Percentiles rank a stretch among this genome's conserved stretches.
Conservation (phyloP, 2,329 filamentous ascomycete genomes). For the Talaromyces piceae region DNA sequence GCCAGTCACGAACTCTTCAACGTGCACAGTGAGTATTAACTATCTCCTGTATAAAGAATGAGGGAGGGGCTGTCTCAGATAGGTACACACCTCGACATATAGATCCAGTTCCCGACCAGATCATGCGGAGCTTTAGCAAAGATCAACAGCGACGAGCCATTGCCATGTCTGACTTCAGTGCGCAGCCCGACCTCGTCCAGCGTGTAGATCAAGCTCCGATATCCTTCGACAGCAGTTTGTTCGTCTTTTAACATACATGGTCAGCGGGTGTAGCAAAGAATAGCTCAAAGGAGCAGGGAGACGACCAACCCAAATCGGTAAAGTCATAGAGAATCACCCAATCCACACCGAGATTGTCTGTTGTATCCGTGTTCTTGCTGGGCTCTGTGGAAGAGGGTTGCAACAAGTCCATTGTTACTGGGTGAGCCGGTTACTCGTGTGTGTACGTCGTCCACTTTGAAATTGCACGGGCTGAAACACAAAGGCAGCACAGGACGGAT, state of each 20-base stretch:
- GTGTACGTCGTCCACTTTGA: neutral
- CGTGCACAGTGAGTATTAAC: neutral
- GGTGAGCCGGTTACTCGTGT: neutral
- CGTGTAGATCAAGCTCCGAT: slow-evolving; percentile 67
- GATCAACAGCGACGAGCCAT: slow-evolving; percentile 66
- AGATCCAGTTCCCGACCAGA: slow-evolving; percentile 71
- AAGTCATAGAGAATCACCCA: slow-evolving; percentile 80
- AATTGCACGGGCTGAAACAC: neutral
- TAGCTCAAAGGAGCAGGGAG: neutral
- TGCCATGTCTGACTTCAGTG: slow-evolving; percentile 78
- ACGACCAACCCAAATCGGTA: slow-evolving; percentile 53
- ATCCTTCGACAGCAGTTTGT: slow-evolving; percentile 62
- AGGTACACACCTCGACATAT: slow-evolving; percentile 60
- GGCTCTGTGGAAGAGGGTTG: neutral
- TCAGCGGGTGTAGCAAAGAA: slow-evolving; percentile 8
- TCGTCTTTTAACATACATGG: slow-evolving; percentile 48
- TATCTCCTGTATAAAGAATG: neutral
- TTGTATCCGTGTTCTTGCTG: neutral
- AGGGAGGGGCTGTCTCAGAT: too few species aligned
- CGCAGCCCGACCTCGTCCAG: slow-evolving; percentile 74
- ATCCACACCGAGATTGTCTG: slow-evolving; percentile 64
- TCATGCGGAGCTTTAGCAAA: slow-evolving; percentile 75
- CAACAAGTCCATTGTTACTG: neutral
- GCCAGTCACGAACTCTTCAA: slow-evolving; percentile 78
- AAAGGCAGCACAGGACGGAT: too few species aligned